Evolutionary conservation across 495 filamentous ascomycete genomes (phyloP).

Genomic region (Lasiosphaeriaceae sp.): DNA sequence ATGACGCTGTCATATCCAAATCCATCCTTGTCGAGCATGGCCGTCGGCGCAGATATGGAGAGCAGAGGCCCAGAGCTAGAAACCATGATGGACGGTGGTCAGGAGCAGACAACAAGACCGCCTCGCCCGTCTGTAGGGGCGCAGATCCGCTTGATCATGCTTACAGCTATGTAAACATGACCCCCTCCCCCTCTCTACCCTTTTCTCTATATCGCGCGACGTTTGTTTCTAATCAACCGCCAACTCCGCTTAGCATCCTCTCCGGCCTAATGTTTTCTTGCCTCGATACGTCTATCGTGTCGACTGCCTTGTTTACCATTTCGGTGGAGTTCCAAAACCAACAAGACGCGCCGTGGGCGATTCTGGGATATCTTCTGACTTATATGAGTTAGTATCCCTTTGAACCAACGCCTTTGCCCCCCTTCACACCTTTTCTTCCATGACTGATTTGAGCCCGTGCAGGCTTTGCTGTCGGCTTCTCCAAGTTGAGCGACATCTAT

Average conservation of each 20-base stretch:
- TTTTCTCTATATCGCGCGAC: too few species aligned
- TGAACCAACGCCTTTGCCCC: neutral
- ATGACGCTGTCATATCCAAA: slow-evolving; percentile 26
- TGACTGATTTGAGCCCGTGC: neutral
- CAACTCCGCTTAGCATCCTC: slow-evolving; percentile 42
- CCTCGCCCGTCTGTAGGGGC: neutral
- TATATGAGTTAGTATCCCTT: slow-evolving; percentile 50
- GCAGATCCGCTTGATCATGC: slow-evolving; percentile 12
- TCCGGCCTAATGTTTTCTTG: slow-evolving; percentile 56
- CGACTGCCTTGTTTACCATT: slow-evolving; percentile 59
- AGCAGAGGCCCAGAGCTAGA: too few species aligned
- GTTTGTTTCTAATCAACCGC: neutral
- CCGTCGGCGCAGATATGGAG: neutral
- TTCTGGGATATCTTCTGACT: slow-evolving; percentile 57
- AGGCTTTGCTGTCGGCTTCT: slow-evolving; percentile 57
- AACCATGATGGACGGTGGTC: slow-evolving; percentile 6
- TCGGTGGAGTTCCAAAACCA: slow-evolving; percentile 51
- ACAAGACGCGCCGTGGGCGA: slow-evolving; percentile 53
- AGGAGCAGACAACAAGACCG: slow-evolving; percentile 6
- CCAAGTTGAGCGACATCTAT: slow-evolving; percentile 58
- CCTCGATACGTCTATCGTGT: slow-evolving; percentile 61
- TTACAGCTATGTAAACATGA: slow-evolving; percentile 21
- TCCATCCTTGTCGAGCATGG: slow-evolving; percentile 23
- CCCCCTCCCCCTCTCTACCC: neutral
- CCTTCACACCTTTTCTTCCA: neutral